Base-by-base conservation (phyloP, 352 stramenopile species). In the Phytophthora fragariae region DNA sequence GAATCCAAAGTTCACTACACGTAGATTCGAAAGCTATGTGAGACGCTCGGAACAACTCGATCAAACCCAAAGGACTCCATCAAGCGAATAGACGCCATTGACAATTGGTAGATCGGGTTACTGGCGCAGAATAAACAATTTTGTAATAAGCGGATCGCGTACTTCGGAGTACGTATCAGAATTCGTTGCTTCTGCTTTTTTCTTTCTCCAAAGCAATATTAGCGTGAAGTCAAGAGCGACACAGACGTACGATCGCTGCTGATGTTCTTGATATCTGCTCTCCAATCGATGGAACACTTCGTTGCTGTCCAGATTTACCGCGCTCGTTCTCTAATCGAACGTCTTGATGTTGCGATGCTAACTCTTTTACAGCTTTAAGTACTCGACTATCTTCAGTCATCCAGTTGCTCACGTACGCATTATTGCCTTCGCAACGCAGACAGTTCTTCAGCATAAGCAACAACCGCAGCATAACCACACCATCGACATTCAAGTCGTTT, bases 401-500 rank as follows among this genome's bases (percentile, higher is more conserved):
- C 82, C 81, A 90, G 62, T 47, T 57, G 56, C 62, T 68, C 17
- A 82, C 65, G n/a, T 59, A 39, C n/a, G 49, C 39, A 49, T 65
- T 65, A 49, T 71, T 70, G 55, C 61, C 70, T 53, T 91, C 70
- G 58, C 80, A 92, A 6, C 86, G 80, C 19, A 93, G 57, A 31
- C 81, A 88, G 61, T 88, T 85, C 58, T 88, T 91, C 12, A 91
- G 62, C 1, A 79, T 88, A 31, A 89, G 74, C n/a, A 91, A 58
- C 11, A 91, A 68, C 12, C 82, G 83, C 0, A 91, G 75, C 3
- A 83, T 55, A 33, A 91, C 63, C 24, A 79, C 46, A 11, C 75
- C 74, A n/a, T 65, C 60, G 3, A 37, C 46, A 46, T 65, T 57
- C 21, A 57, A 21, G 10, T 70, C 39, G 8, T 33, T 57, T 44